These are phyloP conservation scores for Pythium aristosporum DNA, from an alignment of 352 stramenopile genomes.

Conservation along the genomic window DNA sequence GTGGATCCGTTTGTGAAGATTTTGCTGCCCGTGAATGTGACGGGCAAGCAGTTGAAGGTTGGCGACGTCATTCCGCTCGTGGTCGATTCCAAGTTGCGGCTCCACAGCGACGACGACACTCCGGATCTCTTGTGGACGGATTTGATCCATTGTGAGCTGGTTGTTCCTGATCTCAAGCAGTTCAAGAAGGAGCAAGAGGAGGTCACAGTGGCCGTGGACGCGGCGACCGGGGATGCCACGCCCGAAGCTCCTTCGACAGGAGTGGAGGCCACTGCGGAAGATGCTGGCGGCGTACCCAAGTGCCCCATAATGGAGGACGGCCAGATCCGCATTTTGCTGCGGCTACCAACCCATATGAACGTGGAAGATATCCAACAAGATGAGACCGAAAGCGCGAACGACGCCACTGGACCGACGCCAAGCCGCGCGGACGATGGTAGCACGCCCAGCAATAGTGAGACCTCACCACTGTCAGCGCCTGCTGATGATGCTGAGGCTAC, in stretches of 20 bases:
- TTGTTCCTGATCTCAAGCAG: constrained; percentile 37
- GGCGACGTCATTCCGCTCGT: constrained; percentile 56
- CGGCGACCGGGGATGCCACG: constrained; percentile 17
- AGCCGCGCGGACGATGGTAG: constrained; percentile 6
- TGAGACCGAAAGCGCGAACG: background rate
- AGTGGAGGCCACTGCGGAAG: background rate
- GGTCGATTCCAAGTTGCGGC: constrained; percentile 43
- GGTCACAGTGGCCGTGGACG: constrained; percentile 22
- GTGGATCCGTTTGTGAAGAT: constrained; percentile 45
- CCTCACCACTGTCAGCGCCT: background rate
- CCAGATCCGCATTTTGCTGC: constrained; percentile 12
- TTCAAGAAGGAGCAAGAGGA: constrained; percentile 9
- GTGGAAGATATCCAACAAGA: constrained; percentile 19
- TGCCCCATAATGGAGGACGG: constrained; percentile 15
- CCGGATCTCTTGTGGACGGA: constrained; percentile 63
- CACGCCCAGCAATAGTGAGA: background rate
- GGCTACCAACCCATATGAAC: constrained; percentile 23
- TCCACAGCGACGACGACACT: constrained; percentile 42
- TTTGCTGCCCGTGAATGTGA: constrained; percentile 70
- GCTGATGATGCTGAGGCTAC: background rate
- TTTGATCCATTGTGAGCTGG: constrained; percentile 44
- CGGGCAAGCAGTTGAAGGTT: constrained; percentile 53
- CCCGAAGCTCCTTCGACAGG: background rate
- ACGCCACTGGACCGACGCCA: constrained; percentile 11
- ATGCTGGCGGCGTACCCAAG: background rate